These are phyloP conservation scores for Candolleomyces efflorescens DNA, from an alignment of 768 basidiomycete species.

Conservation along the genomic window DNA sequence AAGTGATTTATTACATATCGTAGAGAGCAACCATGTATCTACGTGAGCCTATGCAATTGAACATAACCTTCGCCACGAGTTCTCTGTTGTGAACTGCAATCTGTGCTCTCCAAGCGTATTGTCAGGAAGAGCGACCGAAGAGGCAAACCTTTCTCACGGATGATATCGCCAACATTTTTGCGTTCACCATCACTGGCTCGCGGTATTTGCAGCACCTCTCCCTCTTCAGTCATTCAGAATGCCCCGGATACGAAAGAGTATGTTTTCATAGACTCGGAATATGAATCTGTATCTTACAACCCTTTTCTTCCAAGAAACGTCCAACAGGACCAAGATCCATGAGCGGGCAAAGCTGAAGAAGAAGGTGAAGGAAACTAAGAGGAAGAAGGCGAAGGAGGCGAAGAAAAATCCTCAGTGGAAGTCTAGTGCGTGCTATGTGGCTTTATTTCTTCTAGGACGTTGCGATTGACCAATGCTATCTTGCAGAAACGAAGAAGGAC, in stretches of 20 bases:
- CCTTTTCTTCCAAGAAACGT: constrained; percentile 40
- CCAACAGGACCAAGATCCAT: constrained; percentile 71
- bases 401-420: constrained; percentile 88
- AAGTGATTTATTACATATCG: no score
- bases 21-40: no score
- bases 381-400: constrained; percentile 68
- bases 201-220: background rate
- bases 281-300: constrained; percentile 11
- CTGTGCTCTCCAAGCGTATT: no score
- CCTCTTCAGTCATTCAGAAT: constrained; percentile 24
- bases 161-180: background rate
- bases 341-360: constrained; percentile 69
- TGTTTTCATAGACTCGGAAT: constrained; percentile 13
- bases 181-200: background rate
- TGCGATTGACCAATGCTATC: background rate
- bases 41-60: no score
- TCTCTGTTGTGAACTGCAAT: no score
- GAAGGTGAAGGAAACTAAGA: constrained; percentile 71
- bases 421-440: constrained; percentile 55
- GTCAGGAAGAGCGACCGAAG: no score
- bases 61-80: no score
- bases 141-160: constrained; percentile 1
- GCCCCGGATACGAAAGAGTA: constrained; percentile 72
- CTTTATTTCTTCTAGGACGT: constrained; percentile 4
- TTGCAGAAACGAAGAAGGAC: constrained; percentile 75